phyloP scores from a whole-genome alignment of 805 yeast genomes.

The Spathaspora arborariae region DNA sequence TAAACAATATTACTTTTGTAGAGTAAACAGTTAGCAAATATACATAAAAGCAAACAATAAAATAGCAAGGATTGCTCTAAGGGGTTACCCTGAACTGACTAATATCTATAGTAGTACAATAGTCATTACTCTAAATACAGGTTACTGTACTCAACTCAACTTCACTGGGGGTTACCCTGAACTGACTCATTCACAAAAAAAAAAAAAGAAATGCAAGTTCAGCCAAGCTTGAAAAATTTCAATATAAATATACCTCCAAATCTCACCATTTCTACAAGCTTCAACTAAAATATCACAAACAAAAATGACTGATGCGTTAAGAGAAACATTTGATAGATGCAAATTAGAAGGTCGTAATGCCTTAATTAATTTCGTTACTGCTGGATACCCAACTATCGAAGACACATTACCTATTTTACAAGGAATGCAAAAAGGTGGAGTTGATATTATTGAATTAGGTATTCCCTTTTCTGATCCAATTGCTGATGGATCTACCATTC shows the following conservation, averaged over 20 bases:
- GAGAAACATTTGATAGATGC: conserved; percentile 59
- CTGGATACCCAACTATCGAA: conserved; percentile 85
- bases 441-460: conserved; percentile 91
- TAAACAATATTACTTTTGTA: too few relatives aligned
- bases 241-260: background rate
- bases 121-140: too few relatives aligned
- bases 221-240: background rate
- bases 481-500: conserved; percentile 98
- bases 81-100: conserved; percentile 30
- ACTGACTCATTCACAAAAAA: conserved; percentile 26
- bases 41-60: too few relatives aligned
- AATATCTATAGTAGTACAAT: conserved; percentile 5
- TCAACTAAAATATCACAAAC: background rate
- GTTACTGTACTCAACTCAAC: background rate
- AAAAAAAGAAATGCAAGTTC: too few relatives aligned
- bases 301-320: conserved; percentile 49
- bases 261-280: background rate
- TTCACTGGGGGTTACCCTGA: conserved; percentile 29
- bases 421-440: conserved; percentile 93
- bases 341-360: conserved; percentile 75
- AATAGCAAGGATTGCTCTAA: too few relatives aligned
- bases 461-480: conserved; percentile 97
- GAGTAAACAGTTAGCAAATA: too few relatives aligned
- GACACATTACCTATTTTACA: conserved; percentile 83
- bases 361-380: conserved; percentile 87